Evolutionary conservation across 2,329 filamentous ascomycete species (phyloP).

Genomic region (Metarhizium album): DNA sequence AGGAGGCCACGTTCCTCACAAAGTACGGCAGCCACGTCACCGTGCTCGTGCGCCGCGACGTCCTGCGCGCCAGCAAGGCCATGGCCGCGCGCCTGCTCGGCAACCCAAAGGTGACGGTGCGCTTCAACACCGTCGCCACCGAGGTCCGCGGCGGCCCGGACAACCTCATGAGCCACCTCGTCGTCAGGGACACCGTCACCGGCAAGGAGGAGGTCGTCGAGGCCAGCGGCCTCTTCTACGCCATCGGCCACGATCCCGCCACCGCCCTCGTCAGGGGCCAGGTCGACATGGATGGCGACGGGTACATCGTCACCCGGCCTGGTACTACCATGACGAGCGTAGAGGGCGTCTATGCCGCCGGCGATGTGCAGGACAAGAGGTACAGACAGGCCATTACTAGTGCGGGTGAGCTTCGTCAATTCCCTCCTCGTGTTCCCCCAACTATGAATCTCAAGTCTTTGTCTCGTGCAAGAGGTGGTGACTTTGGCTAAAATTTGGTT

Average conservation of each 20-base stretch:
- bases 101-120: conserved; percentile 84
- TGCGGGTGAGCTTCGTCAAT: conserved; percentile 55
- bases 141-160: conserved; percentile 80
- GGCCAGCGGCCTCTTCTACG: conserved; percentile 92
- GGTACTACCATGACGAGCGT: conserved; percentile 83
- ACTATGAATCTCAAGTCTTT: no score
- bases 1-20: conserved; percentile 94
- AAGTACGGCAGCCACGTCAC: conserved; percentile 96
- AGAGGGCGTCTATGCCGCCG: conserved; percentile 88
- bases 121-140: conserved; percentile 70
- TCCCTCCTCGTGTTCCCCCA: background rate
- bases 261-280: conserved; percentile 85
- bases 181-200: conserved; percentile 67
- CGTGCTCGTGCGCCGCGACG: conserved; percentile 80
- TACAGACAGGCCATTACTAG: conserved; percentile 98
- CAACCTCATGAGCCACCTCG: conserved; percentile 79
- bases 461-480: background rate
- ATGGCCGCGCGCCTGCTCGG: conserved; percentile 78
- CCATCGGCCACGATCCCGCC: conserved; percentile 91
- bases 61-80: conserved; percentile 77
- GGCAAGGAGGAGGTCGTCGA: conserved; percentile 74
- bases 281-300: conserved; percentile 77
- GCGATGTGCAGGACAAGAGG: conserved; percentile 96
- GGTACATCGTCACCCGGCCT: conserved; percentile 81
- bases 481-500: conserved; percentile 6